phyloP scores from a whole-genome alignment of 2,329 filamentous ascomycete species.

The Aureobasidium sp. region DNA sequence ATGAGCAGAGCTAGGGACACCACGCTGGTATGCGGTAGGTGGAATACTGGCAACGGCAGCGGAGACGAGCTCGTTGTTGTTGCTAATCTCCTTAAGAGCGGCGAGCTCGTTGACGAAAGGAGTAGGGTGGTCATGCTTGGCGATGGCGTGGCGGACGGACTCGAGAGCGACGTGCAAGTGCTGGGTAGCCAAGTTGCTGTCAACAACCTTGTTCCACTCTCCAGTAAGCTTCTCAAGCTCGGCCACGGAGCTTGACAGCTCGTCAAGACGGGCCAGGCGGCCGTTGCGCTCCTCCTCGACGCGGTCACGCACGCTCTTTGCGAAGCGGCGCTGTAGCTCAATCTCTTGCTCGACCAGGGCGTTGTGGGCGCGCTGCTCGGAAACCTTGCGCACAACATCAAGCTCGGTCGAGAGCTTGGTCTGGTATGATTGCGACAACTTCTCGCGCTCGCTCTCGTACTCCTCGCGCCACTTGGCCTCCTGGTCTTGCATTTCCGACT shows the following conservation, averaged over 20 bases:
- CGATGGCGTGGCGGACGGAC: slow-evolving; percentile 75
- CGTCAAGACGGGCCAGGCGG: slow-evolving; percentile 75
- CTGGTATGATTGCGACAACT: slow-evolving; percentile 68
- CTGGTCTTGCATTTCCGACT: slow-evolving; percentile 71
- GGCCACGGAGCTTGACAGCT: slow-evolving; percentile 67
- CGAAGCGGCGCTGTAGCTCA: slow-evolving; percentile 76
- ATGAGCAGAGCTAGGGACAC: slow-evolving; percentile 73
- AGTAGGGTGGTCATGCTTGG: slow-evolving; percentile 59
- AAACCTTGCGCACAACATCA: slow-evolving; percentile 68
- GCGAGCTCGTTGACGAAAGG: slow-evolving; percentile 91
- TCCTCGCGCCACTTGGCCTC: slow-evolving; percentile 78
- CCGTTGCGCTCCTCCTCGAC: slow-evolving; percentile 85
- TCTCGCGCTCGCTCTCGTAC: slow-evolving; percentile 79
- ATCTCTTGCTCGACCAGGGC: slow-evolving; percentile 85
- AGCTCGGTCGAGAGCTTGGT: slow-evolving; percentile 71
- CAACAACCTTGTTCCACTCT: slow-evolving; percentile 85
- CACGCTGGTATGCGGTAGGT: slow-evolving; percentile 84
- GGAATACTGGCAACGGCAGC: slow-evolving; percentile 96
- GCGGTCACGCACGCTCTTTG: slow-evolving; percentile 65
- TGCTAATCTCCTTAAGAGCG: slow-evolving; percentile 85
- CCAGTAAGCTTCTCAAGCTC: slow-evolving; percentile 82
- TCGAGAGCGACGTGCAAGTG: slow-evolving; percentile 95
- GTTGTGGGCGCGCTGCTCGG: slow-evolving; percentile 76
- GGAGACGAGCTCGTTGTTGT: slow-evolving; percentile 66
- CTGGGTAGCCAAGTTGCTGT: slow-evolving; percentile 85